Evolutionary conservation across 805 yeast species (phyloP), one percentile per base, ranked within the genome.

Genomic region (Candida corydali): DNA sequence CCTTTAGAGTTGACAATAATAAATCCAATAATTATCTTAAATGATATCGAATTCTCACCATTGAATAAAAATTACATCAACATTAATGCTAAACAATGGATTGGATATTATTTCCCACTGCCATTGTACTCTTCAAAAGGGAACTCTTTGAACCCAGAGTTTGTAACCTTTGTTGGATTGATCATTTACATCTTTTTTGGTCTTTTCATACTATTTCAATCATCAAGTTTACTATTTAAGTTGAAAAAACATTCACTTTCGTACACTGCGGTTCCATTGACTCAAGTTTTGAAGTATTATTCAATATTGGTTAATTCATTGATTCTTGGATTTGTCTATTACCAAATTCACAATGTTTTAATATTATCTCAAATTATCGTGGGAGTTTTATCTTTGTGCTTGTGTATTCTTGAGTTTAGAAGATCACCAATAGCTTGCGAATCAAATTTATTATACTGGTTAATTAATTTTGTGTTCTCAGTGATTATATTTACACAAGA

Each of bases 351-450:
- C 11, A 32, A 15, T 12, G 10, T 4, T 4, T 32, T 25, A 7
- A 22, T 45, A 17, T 12, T 40, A 15, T 25, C 25, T 7, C 26
- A 32, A 2, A 8, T 29, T 12, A 32, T 41, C 8, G 32, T 37
- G 5, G 17, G 18, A 2, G 27, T 34, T 19, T 12, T 66, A 3
- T 57, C 70, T 2, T 31, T 65, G 1, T 78, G 78, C 0, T 47
- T 75, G 8, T 72, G 70, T 26, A 36, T 57, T 7, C 39, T 71
- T 12, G 81, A 77, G 42, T 58, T 64, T 7, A 58, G 66, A 29
- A 57, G 63, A 30, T 54, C 61, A 1, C 46, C 63, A 0, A 50
- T 62, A 2, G 69, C 70, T 11, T 50, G 54, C 18, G 70, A 65
- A 2, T 54, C 70, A 0, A 42, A 68, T 15, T 46, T 70, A 8